Percentiles rank a stretch among this genome's conserved stretches.
These are phyloP conservation scores for Rhodotorula diobovata DNA, from an alignment of 768 basidiomycete genomes.

Conservation along the genomic window DNA sequence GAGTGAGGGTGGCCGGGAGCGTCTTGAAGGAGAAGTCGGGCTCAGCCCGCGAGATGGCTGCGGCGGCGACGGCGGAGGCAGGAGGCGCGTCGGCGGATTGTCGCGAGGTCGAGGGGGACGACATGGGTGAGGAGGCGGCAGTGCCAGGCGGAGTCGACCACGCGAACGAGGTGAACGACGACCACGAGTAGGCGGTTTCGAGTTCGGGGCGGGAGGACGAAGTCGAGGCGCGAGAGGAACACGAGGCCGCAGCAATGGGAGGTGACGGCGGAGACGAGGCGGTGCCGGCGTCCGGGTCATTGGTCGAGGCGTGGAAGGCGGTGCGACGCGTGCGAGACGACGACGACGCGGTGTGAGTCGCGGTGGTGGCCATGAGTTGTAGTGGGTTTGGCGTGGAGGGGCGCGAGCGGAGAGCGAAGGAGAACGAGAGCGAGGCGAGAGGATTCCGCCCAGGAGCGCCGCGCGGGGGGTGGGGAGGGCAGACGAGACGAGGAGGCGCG, in stretches of 20 bases:
- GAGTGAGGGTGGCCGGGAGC: constrained; percentile 16
- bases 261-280: background rate
- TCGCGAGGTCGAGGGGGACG: constrained; percentile 5
- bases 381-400: too few species aligned
- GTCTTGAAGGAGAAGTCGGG: constrained; percentile 39
- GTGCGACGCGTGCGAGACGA: background rate
- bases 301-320: background rate
- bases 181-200: background rate
- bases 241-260: background rate
- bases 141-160: background rate
- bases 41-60: constrained; percentile 30
- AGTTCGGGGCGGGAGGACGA: background rate
- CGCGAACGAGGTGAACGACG: constrained; percentile 6
- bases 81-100: background rate
- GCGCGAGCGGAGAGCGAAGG: background rate
- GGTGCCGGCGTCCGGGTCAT: background rate
- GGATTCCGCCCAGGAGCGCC: too few species aligned
- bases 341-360: background rate
- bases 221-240: background rate
- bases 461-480: background rate
- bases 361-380: background rate
- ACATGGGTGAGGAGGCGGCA: background rate
- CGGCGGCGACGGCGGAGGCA: background rate
- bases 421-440: background rate
- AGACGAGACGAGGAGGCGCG: too few species aligned